Evolutionary conservation across 371 early-diverging fungal species (phyloP), one percentile per base, ranked within the genome.

Genomic region (Umbelopsis sp.): DNA sequence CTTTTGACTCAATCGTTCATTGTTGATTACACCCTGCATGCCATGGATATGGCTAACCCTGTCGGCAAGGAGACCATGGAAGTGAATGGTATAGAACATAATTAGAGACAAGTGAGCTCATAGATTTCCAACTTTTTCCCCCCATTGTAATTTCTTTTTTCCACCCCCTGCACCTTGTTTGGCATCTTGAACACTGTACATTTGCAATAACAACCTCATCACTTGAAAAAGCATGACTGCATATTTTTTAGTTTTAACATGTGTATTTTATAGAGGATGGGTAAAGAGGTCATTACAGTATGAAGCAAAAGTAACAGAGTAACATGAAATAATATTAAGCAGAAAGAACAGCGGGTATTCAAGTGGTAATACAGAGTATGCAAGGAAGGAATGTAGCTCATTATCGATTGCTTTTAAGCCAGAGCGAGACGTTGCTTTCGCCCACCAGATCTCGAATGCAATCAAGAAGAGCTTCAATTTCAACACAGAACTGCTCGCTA

Each of bases 1-100:
- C 73, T 96, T 53, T 78, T 97, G 22, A 94, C 93, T n/a, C 88
- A 92, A 79, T 93, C 93, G 35, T 94, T 88, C 74, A 86, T 96
- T 41, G 78, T 98, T 51, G 96, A 96, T 74, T 91, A 93, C 69
- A 92, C 94, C n/a, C 81, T 94, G 70, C 89, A 91, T 68, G 88
- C 92, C 20, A 88, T 90, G 88, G 87, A 88, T 68, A 52, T 76
- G 65, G 52, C 63, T 7, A 51, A 65, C 46, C 74, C 71, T 18
- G 44, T 69, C n/a, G 68, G 45, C n/a, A 67, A 72, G 37, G 69
- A 65, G 63, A 50, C 50, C 29, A 67, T 62, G 53, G 65, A 50
- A 48, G 48, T 65, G 29, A 51, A 65, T 44, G 66, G 66, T 12
- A 25, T 65, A 7, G 48, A 65, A 16, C 50, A 65, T 25, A 25